Base-by-base conservation (phyloP, 225 moss, liverwort and hornwort genomes). In the Physcomitrium patens region DNA sequence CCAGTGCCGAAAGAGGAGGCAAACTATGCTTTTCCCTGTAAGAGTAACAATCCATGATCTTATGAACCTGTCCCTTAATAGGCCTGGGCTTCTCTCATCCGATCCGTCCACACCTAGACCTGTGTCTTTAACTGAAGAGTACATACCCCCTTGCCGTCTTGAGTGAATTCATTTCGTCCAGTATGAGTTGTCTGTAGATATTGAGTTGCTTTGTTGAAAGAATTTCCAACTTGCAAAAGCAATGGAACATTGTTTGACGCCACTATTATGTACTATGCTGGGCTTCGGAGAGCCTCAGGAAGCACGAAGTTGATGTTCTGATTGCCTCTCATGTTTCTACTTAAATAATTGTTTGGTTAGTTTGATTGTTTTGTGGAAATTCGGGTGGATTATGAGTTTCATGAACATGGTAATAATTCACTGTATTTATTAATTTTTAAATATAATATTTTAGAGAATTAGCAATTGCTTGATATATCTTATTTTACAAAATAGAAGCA, bases 291-390 rank as follows among this genome's bases (percentile, higher is more conserved):
- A 80, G 86, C 17, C 95, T 99, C 48, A 82, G 86, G 60, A 91
- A 90, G 73, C 88, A 87, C 74, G 89, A 92, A 80, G 97, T 89
- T 54, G 91, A 99, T 87, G 95, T 95, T 79, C 67, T 99, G 60
- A 81, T 99, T 61, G 93, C 93, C 65, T 95, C 95, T 46, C 95
- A 99, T 84, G 99, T 99, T 78, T 95, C 99, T 27, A 95, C 99
- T 74, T 89, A 93, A 69, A 94, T 97, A 84, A 86, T 94, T 88
- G 54, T 72, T 52, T 67, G 17, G 49, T 11, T 57, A 17, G 43
- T 62, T 66, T 54, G 47, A 26, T 68, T 23, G 44, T 57, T 57
- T 48, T 54, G 46, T 65, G 60, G 51, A 59, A 45, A 20, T 60
- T 28, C 15, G 10, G 66, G 14, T 77, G n/a, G 42, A 48, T 48